phyloP scores from a whole-genome alignment of 106 monocot genomes.

The Allium sativum region DNA sequence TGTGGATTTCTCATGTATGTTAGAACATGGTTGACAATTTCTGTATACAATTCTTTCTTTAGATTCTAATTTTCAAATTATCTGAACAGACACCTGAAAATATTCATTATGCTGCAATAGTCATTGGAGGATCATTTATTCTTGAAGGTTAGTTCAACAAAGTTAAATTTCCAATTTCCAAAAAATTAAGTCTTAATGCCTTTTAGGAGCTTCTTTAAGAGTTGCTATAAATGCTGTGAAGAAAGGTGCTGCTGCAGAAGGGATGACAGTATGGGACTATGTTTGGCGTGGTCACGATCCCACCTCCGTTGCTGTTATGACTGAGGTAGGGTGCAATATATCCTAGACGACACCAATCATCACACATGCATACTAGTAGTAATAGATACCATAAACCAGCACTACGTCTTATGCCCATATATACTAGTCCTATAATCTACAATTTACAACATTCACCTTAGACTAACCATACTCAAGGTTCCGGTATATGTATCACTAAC shows the following conservation, averaged over 20 bases:
- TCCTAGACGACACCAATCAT: no score
- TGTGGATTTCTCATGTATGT: slow-evolving; percentile 74
- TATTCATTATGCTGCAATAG: slow-evolving; percentile 94
- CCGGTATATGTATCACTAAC: no score
- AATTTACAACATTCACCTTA: no score
- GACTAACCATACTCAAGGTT: no score
- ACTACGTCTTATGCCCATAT: no score
- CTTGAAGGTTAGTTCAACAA: slow-evolving; percentile 65
- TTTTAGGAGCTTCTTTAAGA: slow-evolving; percentile 77
- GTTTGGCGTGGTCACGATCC: slow-evolving; percentile 99
- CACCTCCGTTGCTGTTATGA: slow-evolving; percentile 99
- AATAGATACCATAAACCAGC: no score
- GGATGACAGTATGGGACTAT: slow-evolving; percentile 83
- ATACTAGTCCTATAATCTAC: no score
- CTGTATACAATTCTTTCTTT: background rate
- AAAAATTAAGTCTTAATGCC: background rate
- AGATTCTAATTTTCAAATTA: background rate
- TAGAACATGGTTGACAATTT: background rate
- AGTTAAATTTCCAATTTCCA: background rate
- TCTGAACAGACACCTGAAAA: slow-evolving; percentile 80
- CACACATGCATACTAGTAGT: no score
- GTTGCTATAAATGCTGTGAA: slow-evolving; percentile 98
- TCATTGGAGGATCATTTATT: slow-evolving; percentile 95
- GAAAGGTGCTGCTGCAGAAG: slow-evolving; percentile 96
- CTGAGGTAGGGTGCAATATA: slow-evolving; percentile 41